phyloP scores from a whole-genome alignment of 2,329 filamentous ascomycete genomes.

The Penicillium rolfsii region DNA sequence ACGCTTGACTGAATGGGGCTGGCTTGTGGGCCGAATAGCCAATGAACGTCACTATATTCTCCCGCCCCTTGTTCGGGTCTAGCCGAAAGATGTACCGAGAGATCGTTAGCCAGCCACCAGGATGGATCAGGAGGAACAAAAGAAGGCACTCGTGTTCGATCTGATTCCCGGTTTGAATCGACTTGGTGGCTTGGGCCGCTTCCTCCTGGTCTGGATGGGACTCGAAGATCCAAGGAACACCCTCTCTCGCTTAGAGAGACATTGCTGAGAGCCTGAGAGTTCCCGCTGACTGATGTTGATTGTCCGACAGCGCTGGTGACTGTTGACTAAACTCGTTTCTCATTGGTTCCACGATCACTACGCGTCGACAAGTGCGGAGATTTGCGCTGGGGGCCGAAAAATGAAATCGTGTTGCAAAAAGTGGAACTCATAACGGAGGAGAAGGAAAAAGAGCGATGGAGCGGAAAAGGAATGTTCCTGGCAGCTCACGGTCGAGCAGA shows the following conservation, averaged over 20 bases:
- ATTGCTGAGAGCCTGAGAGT: neutral
- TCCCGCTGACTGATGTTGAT: neutral
- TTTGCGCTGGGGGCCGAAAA: neutral
- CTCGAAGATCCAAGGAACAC: conserved; percentile 1
- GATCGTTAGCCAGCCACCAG: neutral
- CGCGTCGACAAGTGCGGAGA: neutral
- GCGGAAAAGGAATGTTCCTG: neutral
- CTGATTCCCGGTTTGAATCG: conserved; percentile 1
- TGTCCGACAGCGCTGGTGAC: neutral
- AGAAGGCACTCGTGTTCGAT: conserved; percentile 4
- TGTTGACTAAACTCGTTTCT: neutral
- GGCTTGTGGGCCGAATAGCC: neutral
- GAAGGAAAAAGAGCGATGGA: neutral
- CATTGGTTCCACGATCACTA: neutral
- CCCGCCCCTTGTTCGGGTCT: conserved; percentile 13
- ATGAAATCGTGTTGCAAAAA: neutral
- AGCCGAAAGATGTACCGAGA: conserved; percentile 7
- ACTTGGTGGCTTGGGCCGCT: neutral
- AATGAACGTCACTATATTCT: neutral
- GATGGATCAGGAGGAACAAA: neutral
- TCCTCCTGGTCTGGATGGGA: neutral
- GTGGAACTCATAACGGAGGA: neutral
- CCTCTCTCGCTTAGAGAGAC: neutral
- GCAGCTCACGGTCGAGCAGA: neutral
- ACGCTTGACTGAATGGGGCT: neutral